Evolutionary conservation across 371 early-diverging fungal genomes (phyloP).

Genomic region (Rhizopus sp.): DNA sequence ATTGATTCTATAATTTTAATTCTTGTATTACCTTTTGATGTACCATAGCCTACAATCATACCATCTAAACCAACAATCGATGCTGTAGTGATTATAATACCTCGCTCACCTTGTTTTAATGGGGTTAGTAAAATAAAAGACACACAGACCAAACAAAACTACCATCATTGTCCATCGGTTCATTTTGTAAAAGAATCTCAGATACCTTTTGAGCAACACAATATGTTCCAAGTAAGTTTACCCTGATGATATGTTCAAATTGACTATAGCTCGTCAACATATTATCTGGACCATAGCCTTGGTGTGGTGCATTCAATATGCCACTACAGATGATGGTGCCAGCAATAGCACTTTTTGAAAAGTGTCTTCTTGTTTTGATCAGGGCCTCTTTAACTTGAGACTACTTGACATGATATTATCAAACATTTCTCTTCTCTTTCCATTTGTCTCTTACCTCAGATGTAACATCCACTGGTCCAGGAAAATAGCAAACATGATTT

Average conservation of each 20-base stretch:
- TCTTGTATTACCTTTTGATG: constrained; percentile 53
- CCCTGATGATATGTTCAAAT: constrained; percentile 51
- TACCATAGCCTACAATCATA: constrained; percentile 47
- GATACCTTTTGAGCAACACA: constrained; percentile 61
- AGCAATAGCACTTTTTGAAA: constrained; percentile 27
- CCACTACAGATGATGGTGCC: constrained; percentile 59
- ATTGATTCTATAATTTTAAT: neutral
- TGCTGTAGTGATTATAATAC: constrained; percentile 58
- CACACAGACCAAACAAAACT: constrained; percentile 40
- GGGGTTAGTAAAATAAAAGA: constrained; percentile 27
- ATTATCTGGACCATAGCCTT: constrained; percentile 36
- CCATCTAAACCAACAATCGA: constrained; percentile 62
- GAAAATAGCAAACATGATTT: constrained; percentile 36
- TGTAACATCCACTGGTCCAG: constrained; percentile 50
- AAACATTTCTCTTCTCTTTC: neutral
- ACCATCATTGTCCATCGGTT: constrained; percentile 44
- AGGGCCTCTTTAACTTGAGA: constrained; percentile 40
- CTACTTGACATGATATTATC: constrained; percentile 7
- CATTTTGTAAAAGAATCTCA: constrained; percentile 42
- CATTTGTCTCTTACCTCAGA: constrained; percentile 33
- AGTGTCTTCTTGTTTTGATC: constrained; percentile 31
- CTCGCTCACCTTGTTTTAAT: constrained; percentile 38
- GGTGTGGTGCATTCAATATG: constrained; percentile 32
- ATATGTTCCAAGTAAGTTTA: constrained; percentile 62
- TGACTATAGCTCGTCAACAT: constrained; percentile 42